These are phyloP conservation scores for Colletotrichum lindemuthianum DNA, from an alignment of 2,329 filamentous ascomycete genomes.

Conservation along the genomic window DNA sequence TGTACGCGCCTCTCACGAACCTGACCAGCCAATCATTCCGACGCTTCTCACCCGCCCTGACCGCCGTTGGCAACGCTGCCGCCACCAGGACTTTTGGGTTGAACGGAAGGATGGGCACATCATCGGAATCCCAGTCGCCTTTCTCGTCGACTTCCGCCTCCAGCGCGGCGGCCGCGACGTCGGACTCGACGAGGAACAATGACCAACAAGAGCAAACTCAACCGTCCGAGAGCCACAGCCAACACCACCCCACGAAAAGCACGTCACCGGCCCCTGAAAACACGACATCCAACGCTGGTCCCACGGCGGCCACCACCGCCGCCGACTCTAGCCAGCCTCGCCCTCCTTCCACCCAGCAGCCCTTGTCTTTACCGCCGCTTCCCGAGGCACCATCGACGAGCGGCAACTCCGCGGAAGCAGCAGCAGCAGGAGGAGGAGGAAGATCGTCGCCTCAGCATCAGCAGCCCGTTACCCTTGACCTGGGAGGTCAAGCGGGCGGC, in stretches of 20 bases:
- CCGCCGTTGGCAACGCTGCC: constrained; percentile 11
- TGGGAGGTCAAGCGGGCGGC: constrained; percentile 40
- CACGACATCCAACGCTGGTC: constrained; percentile 25
- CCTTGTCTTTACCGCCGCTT: constrained; percentile 35
- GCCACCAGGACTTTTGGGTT: constrained; percentile 9
- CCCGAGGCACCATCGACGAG: constrained; percentile 10
- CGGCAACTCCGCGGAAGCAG: constrained; percentile 9
- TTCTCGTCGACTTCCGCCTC: neutral
- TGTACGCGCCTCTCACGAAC: constrained; percentile 17
- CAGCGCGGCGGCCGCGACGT: constrained; percentile 1
- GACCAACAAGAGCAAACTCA: constrained; percentile 3
- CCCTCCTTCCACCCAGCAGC: constrained; percentile 5
- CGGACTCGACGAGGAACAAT: neutral
- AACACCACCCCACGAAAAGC: constrained; percentile 35
- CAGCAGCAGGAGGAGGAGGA: neutral
- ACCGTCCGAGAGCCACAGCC: constrained; percentile 11
- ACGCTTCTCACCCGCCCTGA: constrained; percentile 20
- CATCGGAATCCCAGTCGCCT: constrained; percentile 22
- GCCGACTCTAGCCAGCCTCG: constrained; percentile 33
- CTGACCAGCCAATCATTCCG: constrained; percentile 22
- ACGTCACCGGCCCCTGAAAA: constrained; percentile 35
- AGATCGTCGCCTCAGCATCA: neutral
- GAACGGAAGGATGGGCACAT: constrained; percentile 28
- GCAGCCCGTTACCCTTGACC: constrained; percentile 43
- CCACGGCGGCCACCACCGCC: constrained; percentile 15